phyloP scores from a whole-genome alignment of 805 yeast genomes.

The Metschnikowia reukaufii region DNA sequence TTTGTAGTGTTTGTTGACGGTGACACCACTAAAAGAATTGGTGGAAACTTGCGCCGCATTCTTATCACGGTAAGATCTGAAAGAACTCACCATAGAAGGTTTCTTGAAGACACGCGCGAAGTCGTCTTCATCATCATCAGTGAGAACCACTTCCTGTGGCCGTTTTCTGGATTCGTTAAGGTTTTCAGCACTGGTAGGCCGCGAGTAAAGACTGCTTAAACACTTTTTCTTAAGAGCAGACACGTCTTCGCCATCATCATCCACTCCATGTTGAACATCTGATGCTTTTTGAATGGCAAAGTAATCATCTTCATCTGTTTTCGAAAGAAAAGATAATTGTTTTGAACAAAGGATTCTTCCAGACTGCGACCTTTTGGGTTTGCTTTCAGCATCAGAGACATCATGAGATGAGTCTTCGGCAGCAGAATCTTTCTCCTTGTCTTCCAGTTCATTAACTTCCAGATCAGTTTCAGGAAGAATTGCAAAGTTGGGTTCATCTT shows the following conservation, averaged over 20 bases:
- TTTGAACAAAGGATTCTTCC: conserved; percentile 57
- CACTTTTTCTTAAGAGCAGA: conserved; percentile 45
- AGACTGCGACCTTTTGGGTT: conserved; percentile 35
- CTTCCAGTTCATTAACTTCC: conserved; percentile 24
- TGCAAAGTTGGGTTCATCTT: conserved; percentile 42
- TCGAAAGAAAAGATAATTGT: conserved; percentile 52
- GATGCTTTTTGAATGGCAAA: conserved; percentile 32
- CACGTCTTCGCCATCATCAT: conserved; percentile 44
- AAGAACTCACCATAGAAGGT: conserved; percentile 49
- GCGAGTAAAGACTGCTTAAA: conserved; percentile 31
- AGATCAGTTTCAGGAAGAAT: conserved; percentile 27
- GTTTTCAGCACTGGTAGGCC: conserved; percentile 6
- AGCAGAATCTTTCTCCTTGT: conserved; percentile 10
- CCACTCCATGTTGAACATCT: conserved; percentile 37
- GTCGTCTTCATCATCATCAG: conserved; percentile 35
- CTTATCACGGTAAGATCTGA: conserved; percentile 39
- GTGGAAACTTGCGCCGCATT: conserved; percentile 43
- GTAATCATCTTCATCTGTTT: conserved; percentile 33
- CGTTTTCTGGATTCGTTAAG: conserved; percentile 13
- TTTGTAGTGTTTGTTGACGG: conserved; percentile 52
- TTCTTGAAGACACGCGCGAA: conserved; percentile 42
- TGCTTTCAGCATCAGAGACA: conserved; percentile 25
- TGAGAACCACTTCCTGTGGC: conserved; percentile 17
- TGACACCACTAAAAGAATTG: conserved; percentile 47
- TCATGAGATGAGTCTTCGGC: conserved; percentile 15